Base-by-base conservation (phyloP, 148 eudicot genomes). In the Diospyros lotus region DNA sequence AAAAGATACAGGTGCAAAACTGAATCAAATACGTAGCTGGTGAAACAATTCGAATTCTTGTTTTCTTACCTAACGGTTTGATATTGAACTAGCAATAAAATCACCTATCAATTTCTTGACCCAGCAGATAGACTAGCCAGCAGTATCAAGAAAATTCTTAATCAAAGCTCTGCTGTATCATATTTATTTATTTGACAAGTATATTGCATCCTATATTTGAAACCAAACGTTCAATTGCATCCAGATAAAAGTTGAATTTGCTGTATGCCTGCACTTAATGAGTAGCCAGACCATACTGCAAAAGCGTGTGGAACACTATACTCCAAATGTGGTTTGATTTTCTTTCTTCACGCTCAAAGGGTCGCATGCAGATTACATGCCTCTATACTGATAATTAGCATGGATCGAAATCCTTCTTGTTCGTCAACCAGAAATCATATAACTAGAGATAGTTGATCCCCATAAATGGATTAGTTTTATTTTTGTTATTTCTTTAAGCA, bases 211-310 rank as follows among this genome's bases (percentile, higher is more conserved):
- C 43, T 28, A 60, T 17, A 13, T 43, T 53, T 5, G 6, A 15
- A 76, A 48, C 42, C 43, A 59, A 76, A 46, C 78, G 58, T 60
- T 4, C 4, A 45, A 38, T 64, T 28, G 46, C 72, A 56, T 17
- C 77, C 60, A 6, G 9, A 38, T 17, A 58, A 2, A 5, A 7
- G 58, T 68, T 58, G 42, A 9, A 67, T n/a, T 42, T 54, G 14
- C 8, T 8, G 50, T 66, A 2, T 6, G 28, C 58, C 17, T 28
- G 38, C 43, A 60, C 39, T 44, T 11, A 64, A 69, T 2, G 18
- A 69, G 60, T 18, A 54, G 55, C n/a, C 63, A 44, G 66, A 66
- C 38, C 65, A 13, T 11, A 7, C 15, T 13, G 55, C 15, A 15
- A 45, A 58, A 9, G 4, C 3, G 40, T 43, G 43, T 38, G 41